phyloP scores from a whole-genome alignment of 768 basidiomycete genomes.

The Cantharellus anzutake region DNA sequence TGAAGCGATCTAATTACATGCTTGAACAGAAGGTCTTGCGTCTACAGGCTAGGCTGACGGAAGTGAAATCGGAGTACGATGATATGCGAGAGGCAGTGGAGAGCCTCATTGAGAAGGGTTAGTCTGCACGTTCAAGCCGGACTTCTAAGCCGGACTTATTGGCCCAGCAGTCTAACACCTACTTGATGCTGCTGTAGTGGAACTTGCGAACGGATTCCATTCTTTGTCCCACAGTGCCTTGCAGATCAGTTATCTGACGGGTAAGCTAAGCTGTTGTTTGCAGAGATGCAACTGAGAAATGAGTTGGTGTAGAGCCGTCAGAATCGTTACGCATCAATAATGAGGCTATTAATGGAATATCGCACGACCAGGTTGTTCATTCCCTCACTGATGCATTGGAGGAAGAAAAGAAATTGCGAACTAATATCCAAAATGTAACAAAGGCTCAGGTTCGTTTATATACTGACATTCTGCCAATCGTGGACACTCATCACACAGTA shows the following conservation, averaged over 20 bases:
- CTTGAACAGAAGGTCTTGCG: background rate
- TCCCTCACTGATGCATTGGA: background rate
- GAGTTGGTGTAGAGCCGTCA: background rate
- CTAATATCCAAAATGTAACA: constrained; percentile 1
- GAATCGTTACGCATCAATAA: background rate
- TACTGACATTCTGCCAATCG: background rate
- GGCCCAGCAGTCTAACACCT: too few relatives aligned
- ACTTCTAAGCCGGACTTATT: background rate
- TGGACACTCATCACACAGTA: background rate
- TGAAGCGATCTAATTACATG: background rate
- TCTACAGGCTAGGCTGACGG: background rate
- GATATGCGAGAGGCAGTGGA: constrained; percentile 4
- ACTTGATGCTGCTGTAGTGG: background rate
- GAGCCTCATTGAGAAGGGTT: constrained; percentile 3
- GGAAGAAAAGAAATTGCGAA: constrained; percentile 2
- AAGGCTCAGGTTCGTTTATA: background rate
- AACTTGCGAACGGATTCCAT: constrained; percentile 1
- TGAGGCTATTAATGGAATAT: background rate
- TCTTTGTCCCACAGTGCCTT: constrained; percentile 2
- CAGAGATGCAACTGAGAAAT: background rate
- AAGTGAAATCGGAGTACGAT: background rate
- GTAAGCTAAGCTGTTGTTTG: background rate
- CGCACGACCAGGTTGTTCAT: background rate
- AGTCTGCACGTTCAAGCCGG: background rate
- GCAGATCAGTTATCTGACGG: background rate